phyloP scores from a whole-genome alignment of 192 early-diverging fungal species.

The Podochytrium sp. region DNA sequence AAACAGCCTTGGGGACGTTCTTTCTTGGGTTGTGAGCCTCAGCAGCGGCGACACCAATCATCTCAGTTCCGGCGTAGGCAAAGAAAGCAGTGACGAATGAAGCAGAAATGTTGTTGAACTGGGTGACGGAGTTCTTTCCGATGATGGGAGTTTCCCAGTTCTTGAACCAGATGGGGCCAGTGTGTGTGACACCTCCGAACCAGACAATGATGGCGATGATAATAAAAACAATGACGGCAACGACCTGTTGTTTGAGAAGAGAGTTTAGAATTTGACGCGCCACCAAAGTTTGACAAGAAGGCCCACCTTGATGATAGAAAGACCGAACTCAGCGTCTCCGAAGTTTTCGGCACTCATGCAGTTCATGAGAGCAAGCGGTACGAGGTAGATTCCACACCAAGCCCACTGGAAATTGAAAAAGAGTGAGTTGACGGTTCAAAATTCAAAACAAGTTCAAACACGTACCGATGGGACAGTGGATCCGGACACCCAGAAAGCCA shows the following conservation, averaged over 20 bases:
- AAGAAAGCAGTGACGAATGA: constrained; percentile 75
- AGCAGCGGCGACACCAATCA: constrained; percentile 90
- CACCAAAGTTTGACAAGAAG: constrained; percentile 35
- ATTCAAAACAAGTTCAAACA: no score
- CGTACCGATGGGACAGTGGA: no score
- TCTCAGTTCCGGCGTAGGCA: constrained; percentile 54
- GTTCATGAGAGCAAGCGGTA: constrained; percentile 50
- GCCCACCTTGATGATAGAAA: constrained; percentile 81
- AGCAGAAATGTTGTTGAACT: constrained; percentile 64
- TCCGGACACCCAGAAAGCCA: no score
- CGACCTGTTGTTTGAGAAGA: constrained; percentile 73
- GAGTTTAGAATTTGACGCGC: constrained; percentile 77
- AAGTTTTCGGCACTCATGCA: no score
- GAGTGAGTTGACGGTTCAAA: no score
- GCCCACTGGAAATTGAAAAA: no score
- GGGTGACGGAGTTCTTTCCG: background rate
- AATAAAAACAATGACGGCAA: constrained; percentile 79
- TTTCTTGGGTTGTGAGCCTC: constrained; percentile 83
- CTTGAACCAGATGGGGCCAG: constrained; percentile 1
- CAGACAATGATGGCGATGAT: constrained; percentile 73
- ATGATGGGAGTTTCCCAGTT: constrained; percentile 15
- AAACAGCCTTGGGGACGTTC: constrained; percentile 33
- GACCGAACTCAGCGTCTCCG: no score
- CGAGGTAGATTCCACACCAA: no score
- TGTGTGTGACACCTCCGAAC: constrained; percentile 59